Evolutionary conservation across 202 grass and related monocot species (phyloP), one percentile per base, ranked within the genome.

Genomic region (Saccharum hybrid): DNA sequence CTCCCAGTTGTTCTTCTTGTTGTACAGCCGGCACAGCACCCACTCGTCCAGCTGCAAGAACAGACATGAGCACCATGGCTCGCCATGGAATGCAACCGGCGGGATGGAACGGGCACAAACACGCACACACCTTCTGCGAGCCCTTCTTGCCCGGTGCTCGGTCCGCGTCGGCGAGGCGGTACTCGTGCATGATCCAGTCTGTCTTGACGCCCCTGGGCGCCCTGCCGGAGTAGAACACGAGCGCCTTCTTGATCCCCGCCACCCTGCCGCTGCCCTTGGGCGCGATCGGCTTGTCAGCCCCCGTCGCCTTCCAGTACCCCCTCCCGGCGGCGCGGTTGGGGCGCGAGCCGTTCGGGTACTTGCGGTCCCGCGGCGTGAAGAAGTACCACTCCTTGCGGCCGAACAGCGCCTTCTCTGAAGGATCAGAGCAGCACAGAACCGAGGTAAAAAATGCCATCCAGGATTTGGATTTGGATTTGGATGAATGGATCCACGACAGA

Each of bases 251-350:
- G 79, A 96, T 96, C 2, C 94, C 94, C 0, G 80, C 4, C 1
- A 86, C 62, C 6, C 22, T 10, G 0, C 41, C 54, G 0, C 15
- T 26, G 1, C 49, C 71, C 9, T 48, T 15, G 26, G 26, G 26
- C 2, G 94, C 79, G n/a, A 26, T 26, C 26, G 91, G 91, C 80
- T 90, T 97, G 74, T 97, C 93, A 3, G 93, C 90, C 34, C 93
- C 90, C 2, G 93, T 96, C n/a, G 93, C 93, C 80, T 96, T 96
- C 93, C 93, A 96, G 88, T 96, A 96, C 0, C 90, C 90, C 2
- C 34, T 11, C 0, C 91, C 91, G 1, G 94, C 92, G 16, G 90
- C 83, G 34, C 94, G 57, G 74, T 92, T 97, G 48, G 94, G 94
- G 10, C 94, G 68, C 0, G 86, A 94, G 2, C 91, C 91, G 48